phyloP scores from a whole-genome alignment of 257 asterid genomes.

The Rhazya stricta region DNA sequence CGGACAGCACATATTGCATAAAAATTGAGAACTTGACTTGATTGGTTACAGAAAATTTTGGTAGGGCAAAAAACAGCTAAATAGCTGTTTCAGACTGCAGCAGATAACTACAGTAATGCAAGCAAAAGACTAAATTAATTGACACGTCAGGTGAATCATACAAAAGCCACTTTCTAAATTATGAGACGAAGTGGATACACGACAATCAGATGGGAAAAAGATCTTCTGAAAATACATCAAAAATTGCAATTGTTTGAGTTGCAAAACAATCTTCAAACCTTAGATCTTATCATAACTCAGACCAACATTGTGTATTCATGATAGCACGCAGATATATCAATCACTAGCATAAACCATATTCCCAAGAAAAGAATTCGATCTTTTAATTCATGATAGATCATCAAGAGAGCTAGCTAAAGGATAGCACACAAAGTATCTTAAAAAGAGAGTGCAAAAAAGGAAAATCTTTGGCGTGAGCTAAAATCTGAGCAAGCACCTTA shows the following conservation, averaged over 20 bases:
- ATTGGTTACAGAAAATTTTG: not conserved
- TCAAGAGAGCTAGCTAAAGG: not conserved
- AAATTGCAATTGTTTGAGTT: not conserved
- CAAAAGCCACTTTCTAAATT: not conserved
- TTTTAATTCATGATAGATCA: not conserved
- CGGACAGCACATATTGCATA: not conserved
- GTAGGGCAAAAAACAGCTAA: not conserved
- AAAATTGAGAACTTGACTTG: not conserved
- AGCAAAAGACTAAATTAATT: not conserved
- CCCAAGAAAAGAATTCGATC: not conserved
- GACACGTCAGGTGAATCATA: not conserved
- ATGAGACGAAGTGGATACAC: not conserved
- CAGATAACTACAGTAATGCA: not conserved
- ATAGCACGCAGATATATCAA: not conserved
- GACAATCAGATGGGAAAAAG: not conserved
- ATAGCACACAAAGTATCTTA: not conserved
- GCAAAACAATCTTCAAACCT: not conserved
- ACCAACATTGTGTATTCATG: not conserved
- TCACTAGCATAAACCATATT: not conserved
- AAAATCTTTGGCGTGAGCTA: not conserved
- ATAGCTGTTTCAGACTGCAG: not conserved
- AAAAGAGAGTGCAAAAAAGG: not conserved
- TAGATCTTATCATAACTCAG: not conserved
- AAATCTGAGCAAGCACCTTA: not conserved
- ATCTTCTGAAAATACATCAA: not conserved